These are phyloP conservation scores for Fusarium globosum DNA, from an alignment of 2,329 filamentous ascomycete species.

Conservation along the genomic window DNA sequence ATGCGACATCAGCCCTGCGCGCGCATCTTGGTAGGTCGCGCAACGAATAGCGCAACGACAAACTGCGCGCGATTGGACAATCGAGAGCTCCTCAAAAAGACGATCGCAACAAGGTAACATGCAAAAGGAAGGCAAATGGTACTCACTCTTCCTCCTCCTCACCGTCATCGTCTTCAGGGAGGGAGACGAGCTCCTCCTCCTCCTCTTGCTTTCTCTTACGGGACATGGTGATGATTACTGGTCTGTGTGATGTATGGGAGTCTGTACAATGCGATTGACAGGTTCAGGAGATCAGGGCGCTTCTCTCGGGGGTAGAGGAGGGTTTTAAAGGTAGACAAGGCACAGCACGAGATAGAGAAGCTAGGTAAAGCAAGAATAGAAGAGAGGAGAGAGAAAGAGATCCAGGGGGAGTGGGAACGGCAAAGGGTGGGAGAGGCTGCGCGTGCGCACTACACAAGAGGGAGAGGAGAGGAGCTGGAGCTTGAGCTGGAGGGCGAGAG, in stretches of 20 bases:
- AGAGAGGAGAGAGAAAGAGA: slow-evolving; percentile 32
- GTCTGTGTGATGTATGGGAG: slow-evolving; percentile 12
- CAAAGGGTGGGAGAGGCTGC: slow-evolving; percentile 40
- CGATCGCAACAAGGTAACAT: slow-evolving; percentile 9
- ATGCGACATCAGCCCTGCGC: slow-evolving; percentile 38
- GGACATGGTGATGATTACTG: slow-evolving; percentile 53
- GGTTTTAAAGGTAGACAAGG: slow-evolving; percentile 34
- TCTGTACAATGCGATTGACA: slow-evolving; percentile 23
- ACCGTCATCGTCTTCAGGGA: slow-evolving; percentile 62
- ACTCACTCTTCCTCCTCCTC: slow-evolving; percentile 67
- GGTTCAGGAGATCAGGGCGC: neutral
- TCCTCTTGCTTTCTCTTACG: slow-evolving; percentile 67
- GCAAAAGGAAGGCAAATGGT: slow-evolving; percentile 1
- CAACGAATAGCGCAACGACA: slow-evolving; percentile 20
- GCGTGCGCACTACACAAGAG: slow-evolving; percentile 21
- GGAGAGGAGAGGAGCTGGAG: slow-evolving; percentile 9
- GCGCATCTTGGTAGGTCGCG: slow-evolving; percentile 32
- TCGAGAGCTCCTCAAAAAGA: neutral
- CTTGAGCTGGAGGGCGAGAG: slow-evolving; percentile 9
- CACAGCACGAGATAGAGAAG: slow-evolving; percentile 31
- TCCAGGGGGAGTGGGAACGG: slow-evolving; percentile 37
- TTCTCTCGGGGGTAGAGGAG: slow-evolving; percentile 23
- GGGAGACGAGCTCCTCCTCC: slow-evolving; percentile 65
- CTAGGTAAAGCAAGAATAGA: slow-evolving; percentile 22
- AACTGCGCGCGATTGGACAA: slow-evolving; percentile 30